These are phyloP conservation scores for Fraxinus excelsior DNA, from an alignment of 257 asterid genomes.

Conservation along the genomic window DNA sequence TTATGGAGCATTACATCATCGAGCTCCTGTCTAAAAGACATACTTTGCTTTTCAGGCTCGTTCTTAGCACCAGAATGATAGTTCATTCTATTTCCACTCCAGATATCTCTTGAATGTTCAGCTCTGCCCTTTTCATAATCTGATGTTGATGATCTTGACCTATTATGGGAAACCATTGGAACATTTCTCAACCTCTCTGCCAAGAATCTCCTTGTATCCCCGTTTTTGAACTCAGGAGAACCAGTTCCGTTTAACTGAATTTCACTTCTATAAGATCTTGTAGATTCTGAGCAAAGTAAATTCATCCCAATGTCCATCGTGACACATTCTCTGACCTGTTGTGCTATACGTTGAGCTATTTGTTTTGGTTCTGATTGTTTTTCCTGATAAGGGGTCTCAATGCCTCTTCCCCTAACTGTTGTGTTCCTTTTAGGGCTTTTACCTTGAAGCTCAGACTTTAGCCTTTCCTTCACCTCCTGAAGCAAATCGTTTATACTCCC, in stretches of 20 bases:
- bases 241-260: conserved; percentile 49
- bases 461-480: conserved; percentile 88
- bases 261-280: conserved; percentile 76
- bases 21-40: conserved; percentile 60
- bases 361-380: conserved; percentile 73
- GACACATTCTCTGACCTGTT: conserved; percentile 76
- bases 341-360: conserved; percentile 78
- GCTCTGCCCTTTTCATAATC: conserved; percentile 35
- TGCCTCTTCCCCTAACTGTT: conserved; percentile 79
- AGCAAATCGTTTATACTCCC: conserved; percentile 83
- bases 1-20: conserved; percentile 46
- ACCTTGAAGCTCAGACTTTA: conserved; percentile 79
- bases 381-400: conserved; percentile 85
- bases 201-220: conserved; percentile 71
- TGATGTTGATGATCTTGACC: conserved; percentile 44
- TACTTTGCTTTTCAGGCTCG: conserved; percentile 51
- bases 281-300: conserved; percentile 77
- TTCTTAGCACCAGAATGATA: conserved; percentile 32
- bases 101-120: conserved; percentile 38
- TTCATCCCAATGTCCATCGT: conserved; percentile 59
- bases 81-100: conserved; percentile 32
- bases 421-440: conserved; percentile 51
- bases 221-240: conserved; percentile 71
- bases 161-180: conserved; percentile 44
- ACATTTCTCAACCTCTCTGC: conserved; percentile 77